These are phyloP conservation scores for Aspergillus costaricaensis DNA, from an alignment of 2,329 filamentous ascomycete genomes.

Conservation along the genomic window DNA sequence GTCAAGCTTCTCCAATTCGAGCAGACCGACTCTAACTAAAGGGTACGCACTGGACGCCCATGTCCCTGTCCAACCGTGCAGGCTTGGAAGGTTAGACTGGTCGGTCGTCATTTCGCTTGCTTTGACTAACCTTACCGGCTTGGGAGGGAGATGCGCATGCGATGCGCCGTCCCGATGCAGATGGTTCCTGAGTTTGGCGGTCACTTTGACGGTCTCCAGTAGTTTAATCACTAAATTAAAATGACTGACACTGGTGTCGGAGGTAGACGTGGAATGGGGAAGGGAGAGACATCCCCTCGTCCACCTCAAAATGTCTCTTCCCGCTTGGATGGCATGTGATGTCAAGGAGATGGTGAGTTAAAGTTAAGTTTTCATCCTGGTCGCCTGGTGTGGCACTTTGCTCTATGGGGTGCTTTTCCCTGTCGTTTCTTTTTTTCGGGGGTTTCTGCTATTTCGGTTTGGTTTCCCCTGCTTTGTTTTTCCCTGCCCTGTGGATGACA, in stretches of 20 bases:
- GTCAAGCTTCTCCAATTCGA: not conserved
- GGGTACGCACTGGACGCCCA: not conserved
- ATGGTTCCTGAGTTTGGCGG: not conserved
- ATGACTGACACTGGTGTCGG: conserved; percentile 1
- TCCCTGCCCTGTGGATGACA: not conserved
- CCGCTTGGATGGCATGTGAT: not conserved
- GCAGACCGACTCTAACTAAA: not conserved
- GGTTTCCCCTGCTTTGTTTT: not conserved
- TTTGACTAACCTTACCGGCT: not conserved
- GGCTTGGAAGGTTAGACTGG: not conserved
- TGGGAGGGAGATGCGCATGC: not conserved
- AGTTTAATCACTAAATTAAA: conserved; percentile 4
- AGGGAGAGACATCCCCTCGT: not conserved
- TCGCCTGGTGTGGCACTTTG: not conserved
- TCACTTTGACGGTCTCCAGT: conserved; percentile 1
- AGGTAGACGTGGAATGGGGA: not conserved
- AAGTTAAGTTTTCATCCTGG: not conserved
- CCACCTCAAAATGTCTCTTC: not conserved
- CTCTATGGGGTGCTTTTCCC: not conserved
- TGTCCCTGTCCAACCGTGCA: conserved; percentile 3
- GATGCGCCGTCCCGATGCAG: not conserved
- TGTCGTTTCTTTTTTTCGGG: not conserved
- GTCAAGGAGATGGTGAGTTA: not conserved
- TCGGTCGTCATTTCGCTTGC: conserved; percentile 7
- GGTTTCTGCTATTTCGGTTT: not conserved